These are phyloP conservation scores for Sarocladium brachiariae DNA, from an alignment of 2,329 filamentous ascomycete genomes.

Conservation along the genomic window DNA sequence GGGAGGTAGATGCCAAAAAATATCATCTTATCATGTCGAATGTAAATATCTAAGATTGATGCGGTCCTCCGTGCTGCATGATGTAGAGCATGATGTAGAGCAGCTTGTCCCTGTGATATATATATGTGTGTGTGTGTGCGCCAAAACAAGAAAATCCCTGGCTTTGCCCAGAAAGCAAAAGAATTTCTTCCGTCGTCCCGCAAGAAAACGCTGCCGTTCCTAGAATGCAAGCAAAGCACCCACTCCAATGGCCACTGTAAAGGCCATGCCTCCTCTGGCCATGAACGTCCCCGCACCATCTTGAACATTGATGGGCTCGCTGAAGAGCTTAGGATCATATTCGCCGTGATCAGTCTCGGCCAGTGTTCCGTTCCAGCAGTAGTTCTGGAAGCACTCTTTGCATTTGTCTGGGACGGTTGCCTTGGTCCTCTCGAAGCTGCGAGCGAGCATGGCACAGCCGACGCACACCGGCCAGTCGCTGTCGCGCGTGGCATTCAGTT, in stretches of 20 bases:
- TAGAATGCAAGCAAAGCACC: slow-evolving; percentile 13
- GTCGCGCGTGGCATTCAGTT: slow-evolving; percentile 73
- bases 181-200: background rate
- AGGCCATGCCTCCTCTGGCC: slow-evolving; percentile 13
- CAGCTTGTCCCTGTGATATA: too few relatives aligned
- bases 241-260: slow-evolving; percentile 15
- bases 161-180: too few relatives aligned
- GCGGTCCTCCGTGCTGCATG: too few relatives aligned
- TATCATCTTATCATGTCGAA: too few relatives aligned
- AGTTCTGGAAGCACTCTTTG: slow-evolving; percentile 65
- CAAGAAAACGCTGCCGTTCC: background rate
- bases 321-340: slow-evolving; percentile 23
- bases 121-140: too few relatives aligned
- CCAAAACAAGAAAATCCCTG: too few relatives aligned
- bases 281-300: slow-evolving; percentile 16
- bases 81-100: too few relatives aligned
- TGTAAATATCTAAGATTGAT: too few relatives aligned
- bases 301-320: slow-evolving; percentile 20
- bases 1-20: too few relatives aligned
- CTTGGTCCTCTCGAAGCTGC: slow-evolving; percentile 66
- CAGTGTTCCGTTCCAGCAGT: slow-evolving; percentile 88
- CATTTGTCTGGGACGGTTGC: slow-evolving; percentile 66
- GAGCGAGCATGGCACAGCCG: slow-evolving; percentile 75
- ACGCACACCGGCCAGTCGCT: slow-evolving; percentile 74
- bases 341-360: slow-evolving; percentile 26